Base-by-base conservation (phyloP, 176 grass and related monocot species). In the Thinopyrum elongatum region DNA sequence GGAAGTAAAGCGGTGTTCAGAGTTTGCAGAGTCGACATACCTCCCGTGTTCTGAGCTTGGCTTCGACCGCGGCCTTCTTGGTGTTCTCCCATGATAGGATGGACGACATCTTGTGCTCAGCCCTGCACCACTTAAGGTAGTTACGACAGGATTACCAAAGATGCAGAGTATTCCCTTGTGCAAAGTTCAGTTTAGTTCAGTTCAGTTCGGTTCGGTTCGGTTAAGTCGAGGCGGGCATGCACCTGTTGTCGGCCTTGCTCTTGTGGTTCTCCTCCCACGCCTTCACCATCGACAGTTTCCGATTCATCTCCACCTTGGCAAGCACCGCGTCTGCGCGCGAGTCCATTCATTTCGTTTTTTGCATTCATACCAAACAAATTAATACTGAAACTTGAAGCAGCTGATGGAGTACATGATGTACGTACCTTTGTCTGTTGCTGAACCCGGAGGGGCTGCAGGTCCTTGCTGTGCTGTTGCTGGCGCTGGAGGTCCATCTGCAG, bases 201-300 rank as follows among this genome's bases (percentile, higher is more conserved):
- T 23, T 41, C 9, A 41, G 10, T 34, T 11, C 4, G 33, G 35
- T 36, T 39, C 38, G 0, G 41, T 44, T 44, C 10, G 31, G 63
- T 29, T 51, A 47, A 49, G 13, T 12, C 2, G 10, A 14, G 42
- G 2, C 0, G 11, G 15, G 1, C 19, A 21, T 0, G 16, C 10
- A 90, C 93, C 86, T 93, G 70, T 95, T 95, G 14, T 89, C 80
- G 0, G 86, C 80, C 77, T 90, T 92, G 59, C 83, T 67, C 79
- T 95, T 95, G 30, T 95, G 63, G 17, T 30, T 90, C 29, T 95
- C 90, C 80, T 92, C 88, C 93, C 90, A 93, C 0, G 93, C 93
- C 79, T 86, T 93, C 23, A 90, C 82, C 22, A 93, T 77, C 3
- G 90, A 93, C 15, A 88, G 63, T 47, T 81, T 95, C 81, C 87